Conservation (phyloP, 176 grass and related monocot genomes). For the Sorghum bicolor region DNA sequence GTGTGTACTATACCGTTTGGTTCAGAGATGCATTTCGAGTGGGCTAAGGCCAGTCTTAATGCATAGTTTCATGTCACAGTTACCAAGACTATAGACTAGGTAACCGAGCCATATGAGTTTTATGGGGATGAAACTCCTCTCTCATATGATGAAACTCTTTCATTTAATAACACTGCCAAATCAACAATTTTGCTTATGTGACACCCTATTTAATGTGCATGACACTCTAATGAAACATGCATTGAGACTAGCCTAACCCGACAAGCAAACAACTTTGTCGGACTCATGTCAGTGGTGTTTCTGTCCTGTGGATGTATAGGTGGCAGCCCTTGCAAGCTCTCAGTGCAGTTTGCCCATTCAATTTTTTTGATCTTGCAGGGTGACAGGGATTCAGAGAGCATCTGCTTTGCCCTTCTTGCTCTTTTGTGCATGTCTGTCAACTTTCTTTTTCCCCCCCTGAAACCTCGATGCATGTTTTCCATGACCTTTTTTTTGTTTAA, state of each 20-base stretch:
- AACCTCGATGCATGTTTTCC: slow-evolving; percentile 19
- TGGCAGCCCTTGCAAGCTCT: neutral
- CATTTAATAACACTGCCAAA: too few species aligned
- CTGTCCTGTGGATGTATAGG: neutral
- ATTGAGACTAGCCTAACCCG: too few species aligned
- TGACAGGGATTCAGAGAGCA: slow-evolving; percentile 27
- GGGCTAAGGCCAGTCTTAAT: too few species aligned
- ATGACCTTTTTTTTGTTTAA: neutral
- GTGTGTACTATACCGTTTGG: neutral
- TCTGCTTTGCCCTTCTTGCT: slow-evolving; percentile 30
- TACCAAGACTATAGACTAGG: too few species aligned
- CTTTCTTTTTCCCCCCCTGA: neutral
- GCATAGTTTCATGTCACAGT: too few species aligned
- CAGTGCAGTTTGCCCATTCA: slow-evolving; percentile 19
- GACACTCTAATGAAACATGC: too few species aligned
- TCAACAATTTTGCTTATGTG: too few species aligned
- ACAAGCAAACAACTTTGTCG: neutral
- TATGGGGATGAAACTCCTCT: too few species aligned
- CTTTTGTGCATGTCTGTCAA: slow-evolving; percentile 13
- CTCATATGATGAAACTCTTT: too few species aligned
- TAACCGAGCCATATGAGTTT: too few species aligned
- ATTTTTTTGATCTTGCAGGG: slow-evolving; percentile 29
- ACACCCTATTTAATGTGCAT: too few species aligned
- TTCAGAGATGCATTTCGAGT: neutral
- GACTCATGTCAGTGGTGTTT: neutral